phyloP scores from a whole-genome alignment of 108 stramenopile genomes.

The Fragilaria radians region DNA sequence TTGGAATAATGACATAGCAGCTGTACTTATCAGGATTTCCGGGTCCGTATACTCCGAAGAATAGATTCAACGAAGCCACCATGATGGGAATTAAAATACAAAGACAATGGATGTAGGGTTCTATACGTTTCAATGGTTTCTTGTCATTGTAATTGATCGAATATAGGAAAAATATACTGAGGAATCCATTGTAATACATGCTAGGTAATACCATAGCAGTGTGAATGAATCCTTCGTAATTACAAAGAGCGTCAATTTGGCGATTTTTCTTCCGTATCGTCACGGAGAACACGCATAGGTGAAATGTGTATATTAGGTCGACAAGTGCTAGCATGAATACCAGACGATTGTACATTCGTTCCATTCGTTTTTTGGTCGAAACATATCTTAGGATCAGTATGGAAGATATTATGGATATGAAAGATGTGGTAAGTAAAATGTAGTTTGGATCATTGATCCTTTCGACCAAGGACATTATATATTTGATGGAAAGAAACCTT shows the following conservation, averaged over 20 bases:
- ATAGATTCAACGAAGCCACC: background rate
- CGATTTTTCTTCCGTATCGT: background rate
- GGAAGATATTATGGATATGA: background rate
- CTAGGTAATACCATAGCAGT: background rate
- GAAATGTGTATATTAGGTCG: background rate
- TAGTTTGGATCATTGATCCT: background rate
- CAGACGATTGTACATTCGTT: background rate
- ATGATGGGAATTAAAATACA: background rate
- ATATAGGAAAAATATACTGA: background rate
- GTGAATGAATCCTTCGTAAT: slow-evolving; percentile 1
- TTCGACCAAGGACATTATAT: background rate
- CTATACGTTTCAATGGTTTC: background rate
- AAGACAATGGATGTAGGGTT: background rate
- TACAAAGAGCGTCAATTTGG: background rate
- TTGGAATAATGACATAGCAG: background rate
- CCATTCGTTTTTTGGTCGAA: background rate
- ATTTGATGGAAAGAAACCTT: too few species aligned
- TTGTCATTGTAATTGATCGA: background rate
- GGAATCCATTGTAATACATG: background rate
- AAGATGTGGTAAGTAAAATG: background rate
- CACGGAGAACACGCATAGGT: background rate
- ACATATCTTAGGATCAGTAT: background rate
- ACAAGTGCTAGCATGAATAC: background rate
- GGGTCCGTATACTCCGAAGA: background rate
- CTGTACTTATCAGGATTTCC: background rate